phyloP scores from a whole-genome alignment of 345 rosid genomes.

The Salix purpurea region DNA sequence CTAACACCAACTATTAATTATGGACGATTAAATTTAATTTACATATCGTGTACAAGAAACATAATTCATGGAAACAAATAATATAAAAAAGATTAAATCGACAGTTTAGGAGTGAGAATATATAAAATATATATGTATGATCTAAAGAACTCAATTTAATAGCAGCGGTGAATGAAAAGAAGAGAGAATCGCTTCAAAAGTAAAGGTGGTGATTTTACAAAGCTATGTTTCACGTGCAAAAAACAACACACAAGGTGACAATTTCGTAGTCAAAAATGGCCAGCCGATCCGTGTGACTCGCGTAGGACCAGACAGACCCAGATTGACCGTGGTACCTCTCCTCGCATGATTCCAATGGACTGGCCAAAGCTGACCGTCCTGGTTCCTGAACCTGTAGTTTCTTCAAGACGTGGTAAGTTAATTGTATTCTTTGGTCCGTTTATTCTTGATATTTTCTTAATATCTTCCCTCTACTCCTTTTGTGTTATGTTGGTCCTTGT shows the following conservation, averaged over 20 bases:
- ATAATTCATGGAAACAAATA: too few relatives aligned
- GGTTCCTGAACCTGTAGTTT: too few relatives aligned
- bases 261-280: not conserved
- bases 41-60: too few relatives aligned
- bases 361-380: not conserved
- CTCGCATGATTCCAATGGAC: not conserved
- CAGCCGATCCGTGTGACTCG: not conserved
- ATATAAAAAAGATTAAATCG: too few relatives aligned
- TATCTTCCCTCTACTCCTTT: too few relatives aligned
- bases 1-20: too few relatives aligned
- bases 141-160: not conserved
- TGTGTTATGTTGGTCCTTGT: too few relatives aligned
- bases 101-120: not conserved
- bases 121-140: too few relatives aligned
- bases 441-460: too few relatives aligned
- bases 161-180: not conserved
- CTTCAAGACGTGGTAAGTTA: too few relatives aligned
- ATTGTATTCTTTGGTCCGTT: too few relatives aligned
- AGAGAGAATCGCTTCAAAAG: not conserved
- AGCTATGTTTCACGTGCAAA: slow-evolving; percentile 14
- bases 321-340: not conserved
- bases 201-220: not conserved
- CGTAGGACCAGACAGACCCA: not conserved
- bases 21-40: too few relatives aligned
- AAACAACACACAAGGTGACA: not conserved